These are phyloP conservation scores for Ascomycota sp. DNA, from an alignment of 2,329 filamentous ascomycete genomes.

Conservation along the genomic window DNA sequence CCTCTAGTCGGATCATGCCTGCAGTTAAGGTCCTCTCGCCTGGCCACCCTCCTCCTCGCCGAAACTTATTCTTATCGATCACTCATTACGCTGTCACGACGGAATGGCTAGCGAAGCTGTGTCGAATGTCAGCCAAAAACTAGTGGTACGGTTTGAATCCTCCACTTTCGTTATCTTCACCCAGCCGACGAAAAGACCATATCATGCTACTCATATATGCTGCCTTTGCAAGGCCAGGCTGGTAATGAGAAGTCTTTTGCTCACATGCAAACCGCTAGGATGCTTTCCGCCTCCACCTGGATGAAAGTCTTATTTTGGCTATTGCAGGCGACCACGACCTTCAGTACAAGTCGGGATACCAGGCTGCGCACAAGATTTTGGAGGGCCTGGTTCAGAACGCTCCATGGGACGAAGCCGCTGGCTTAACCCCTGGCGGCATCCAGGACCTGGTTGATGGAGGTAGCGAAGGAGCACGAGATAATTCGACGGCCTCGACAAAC, in stretches of 20 bases:
- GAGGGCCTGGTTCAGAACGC: slow-evolving; percentile 46
- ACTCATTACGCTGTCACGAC: slow-evolving; percentile 1
- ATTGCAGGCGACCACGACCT: slow-evolving; percentile 59
- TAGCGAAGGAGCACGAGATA: slow-evolving; percentile 6
- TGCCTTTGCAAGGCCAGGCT: no score
- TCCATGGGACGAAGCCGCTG: slow-evolving; percentile 44
- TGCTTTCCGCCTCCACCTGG: slow-evolving; percentile 54
- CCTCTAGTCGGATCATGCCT: slow-evolving; percentile 1
- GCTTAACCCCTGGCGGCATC: slow-evolving; percentile 61
- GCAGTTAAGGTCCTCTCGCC: neutral
- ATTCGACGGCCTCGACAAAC: slow-evolving; percentile 8
- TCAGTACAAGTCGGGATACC: slow-evolving; percentile 25
- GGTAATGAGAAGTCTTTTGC: neutral
- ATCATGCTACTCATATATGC: no score
- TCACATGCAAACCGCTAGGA: slow-evolving; percentile 23
- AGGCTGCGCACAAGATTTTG: slow-evolving; percentile 36
- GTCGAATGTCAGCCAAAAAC: slow-evolving; percentile 7
- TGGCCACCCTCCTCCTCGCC: neutral
- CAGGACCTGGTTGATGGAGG: slow-evolving; percentile 19
- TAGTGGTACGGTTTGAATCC: slow-evolving; percentile 9
- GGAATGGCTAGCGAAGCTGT: slow-evolving; percentile 7
- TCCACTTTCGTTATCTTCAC: no score
- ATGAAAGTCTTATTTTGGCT: slow-evolving; percentile 57
- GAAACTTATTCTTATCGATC: neutral
- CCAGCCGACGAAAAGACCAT: no score